A percentile compares a stretch with the other conserved stretches of the same genome.
These are phyloP conservation scores for Debaryomycetaceae sp. DNA, from an alignment of 1,139 yeast genomes.

Conservation along the genomic window DNA sequence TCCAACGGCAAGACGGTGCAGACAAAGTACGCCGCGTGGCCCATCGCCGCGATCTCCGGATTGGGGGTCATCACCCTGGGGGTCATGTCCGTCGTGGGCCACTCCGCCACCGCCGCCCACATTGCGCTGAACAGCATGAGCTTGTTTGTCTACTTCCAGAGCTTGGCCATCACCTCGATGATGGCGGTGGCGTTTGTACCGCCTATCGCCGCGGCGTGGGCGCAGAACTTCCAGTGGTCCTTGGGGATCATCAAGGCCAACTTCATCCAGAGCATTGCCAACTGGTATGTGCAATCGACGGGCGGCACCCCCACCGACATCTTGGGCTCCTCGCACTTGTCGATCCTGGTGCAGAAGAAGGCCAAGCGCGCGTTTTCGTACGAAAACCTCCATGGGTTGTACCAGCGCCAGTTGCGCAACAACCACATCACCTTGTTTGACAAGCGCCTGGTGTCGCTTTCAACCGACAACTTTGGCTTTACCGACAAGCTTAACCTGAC, in stretches of 20 bases:
- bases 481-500: slow-evolving; percentile 46
- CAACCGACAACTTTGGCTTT: slow-evolving; percentile 40
- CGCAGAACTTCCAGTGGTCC: slow-evolving; percentile 96
- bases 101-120: slow-evolving; percentile 91
- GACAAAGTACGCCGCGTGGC: slow-evolving; percentile 94
- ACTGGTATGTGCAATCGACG: slow-evolving; percentile 96
- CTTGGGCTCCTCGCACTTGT: slow-evolving; percentile 45
- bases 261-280: slow-evolving; percentile 83
- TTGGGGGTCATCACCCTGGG: slow-evolving; percentile 86
- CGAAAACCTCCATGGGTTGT: slow-evolving; percentile 16
- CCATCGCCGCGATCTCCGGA: slow-evolving; percentile 88
- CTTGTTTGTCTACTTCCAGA: slow-evolving; percentile 88
- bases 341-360: slow-evolving; percentile 76
- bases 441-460: slow-evolving; percentile 32
- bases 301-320: slow-evolving; percentile 85
- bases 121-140: slow-evolving; percentile 95
- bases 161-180: slow-evolving; percentile 89
- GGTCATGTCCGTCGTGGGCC: slow-evolving; percentile 80
- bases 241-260: slow-evolving; percentile 77
- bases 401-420: slow-evolving; percentile 14
- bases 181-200: slow-evolving; percentile 93
- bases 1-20: slow-evolving; percentile 92
- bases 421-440: slow-evolving; percentile 18
- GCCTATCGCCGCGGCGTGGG: slow-evolving; percentile 98
- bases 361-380: slow-evolving; percentile 22